Evolutionary conservation across 1,139 yeast genomes (phyloP).

Genomic region (Yamadazyma membranifaciens): DNA sequence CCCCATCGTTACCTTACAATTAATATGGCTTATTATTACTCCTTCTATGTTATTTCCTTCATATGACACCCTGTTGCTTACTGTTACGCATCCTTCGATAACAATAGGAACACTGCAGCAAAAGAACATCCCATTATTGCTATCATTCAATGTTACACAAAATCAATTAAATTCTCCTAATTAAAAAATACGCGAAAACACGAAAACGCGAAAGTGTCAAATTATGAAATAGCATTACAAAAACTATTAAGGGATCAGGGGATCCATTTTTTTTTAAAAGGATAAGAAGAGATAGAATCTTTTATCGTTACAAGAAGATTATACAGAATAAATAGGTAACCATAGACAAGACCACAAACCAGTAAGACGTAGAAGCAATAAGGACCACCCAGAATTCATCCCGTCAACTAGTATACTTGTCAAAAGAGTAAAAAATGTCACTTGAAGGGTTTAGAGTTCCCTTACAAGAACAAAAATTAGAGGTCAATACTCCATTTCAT

Average conservation of each 20-base stretch:
- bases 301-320: neutral
- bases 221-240: conserved; percentile 4
- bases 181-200: conserved; percentile 4
- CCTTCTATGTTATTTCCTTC: too few relatives aligned
- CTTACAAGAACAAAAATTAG: conserved; percentile 16
- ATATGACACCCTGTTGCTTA: too few relatives aligned
- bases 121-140: neutral
- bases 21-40: too few relatives aligned
- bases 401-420: too few relatives aligned
- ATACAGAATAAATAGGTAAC: neutral
- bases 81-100: too few relatives aligned
- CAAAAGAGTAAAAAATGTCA: conserved; percentile 4
- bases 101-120: neutral
- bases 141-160: neutral
- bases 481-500: conserved; percentile 17
- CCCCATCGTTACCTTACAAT: too few relatives aligned
- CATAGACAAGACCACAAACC: too few relatives aligned
- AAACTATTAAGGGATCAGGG: conserved; percentile 7
- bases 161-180: neutral
- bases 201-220: conserved; percentile 10
- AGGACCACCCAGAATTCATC: too few relatives aligned
- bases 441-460: conserved; percentile 18
- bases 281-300: too few relatives aligned
- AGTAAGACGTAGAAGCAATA: too few relatives aligned
- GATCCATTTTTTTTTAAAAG: conserved; percentile 1